Conservation (phyloP, 352 stramenopile species). For the Phytophthora idaei region DNA sequence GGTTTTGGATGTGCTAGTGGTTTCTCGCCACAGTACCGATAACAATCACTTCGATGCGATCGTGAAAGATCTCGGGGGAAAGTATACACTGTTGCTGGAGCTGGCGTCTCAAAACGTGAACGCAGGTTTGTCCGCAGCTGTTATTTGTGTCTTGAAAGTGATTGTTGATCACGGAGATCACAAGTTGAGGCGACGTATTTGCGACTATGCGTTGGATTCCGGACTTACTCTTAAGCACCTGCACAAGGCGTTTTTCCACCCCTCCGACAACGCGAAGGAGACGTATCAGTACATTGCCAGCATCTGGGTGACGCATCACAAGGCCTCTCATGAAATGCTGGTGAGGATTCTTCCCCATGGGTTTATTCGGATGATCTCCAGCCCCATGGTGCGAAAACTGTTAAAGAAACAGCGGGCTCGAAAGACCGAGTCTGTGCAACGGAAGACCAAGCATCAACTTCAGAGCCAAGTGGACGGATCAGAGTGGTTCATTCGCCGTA, state of each 20-base stretch:
- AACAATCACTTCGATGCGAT: conserved; percentile 79
- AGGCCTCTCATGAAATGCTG: conserved; percentile 73
- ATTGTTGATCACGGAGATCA: conserved; percentile 74
- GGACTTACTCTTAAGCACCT: conserved; percentile 63
- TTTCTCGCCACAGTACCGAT: conserved; percentile 66
- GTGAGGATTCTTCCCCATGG: conserved; percentile 64
- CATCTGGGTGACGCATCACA: conserved; percentile 84
- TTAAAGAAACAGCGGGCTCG: conserved; percentile 61
- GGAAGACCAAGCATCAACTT: conserved; percentile 36
- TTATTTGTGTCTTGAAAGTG: conserved; percentile 70
- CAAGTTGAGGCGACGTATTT: conserved; percentile 65
- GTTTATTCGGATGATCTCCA: conserved; percentile 81
- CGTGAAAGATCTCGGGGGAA: conserved; percentile 64
- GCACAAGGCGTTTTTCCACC: conserved; percentile 76
- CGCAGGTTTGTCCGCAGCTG: conserved; percentile 60
- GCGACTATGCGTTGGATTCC: conserved; percentile 68
- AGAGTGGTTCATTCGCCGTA: conserved; percentile 73
- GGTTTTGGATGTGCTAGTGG: conserved; percentile 65
- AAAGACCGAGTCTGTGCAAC: conserved; percentile 35
- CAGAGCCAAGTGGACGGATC: conserved; percentile 35
- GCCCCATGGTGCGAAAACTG: conserved; percentile 60
- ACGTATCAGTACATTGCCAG: conserved; percentile 76
- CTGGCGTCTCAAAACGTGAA: conserved; percentile 54
- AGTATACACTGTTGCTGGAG: conserved; percentile 54
- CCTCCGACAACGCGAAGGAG: conserved; percentile 56